Evolutionary conservation across 495 filamentous ascomycete species (phyloP).

Genomic region (Recurvomyces mirabilis): DNA sequence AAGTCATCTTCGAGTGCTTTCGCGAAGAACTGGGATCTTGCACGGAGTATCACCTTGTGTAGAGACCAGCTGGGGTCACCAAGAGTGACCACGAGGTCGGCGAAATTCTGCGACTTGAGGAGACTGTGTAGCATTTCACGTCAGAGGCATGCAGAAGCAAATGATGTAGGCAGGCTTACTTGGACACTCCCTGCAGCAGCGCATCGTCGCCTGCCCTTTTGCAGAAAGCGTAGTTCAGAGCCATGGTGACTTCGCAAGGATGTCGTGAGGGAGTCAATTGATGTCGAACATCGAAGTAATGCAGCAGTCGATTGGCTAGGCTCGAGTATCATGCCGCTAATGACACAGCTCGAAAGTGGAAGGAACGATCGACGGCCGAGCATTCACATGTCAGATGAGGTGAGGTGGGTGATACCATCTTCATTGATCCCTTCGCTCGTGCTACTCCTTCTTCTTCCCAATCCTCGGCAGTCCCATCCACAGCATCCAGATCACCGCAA

Average conservation of each 20-base stretch:
- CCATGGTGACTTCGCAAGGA: too few relatives aligned
- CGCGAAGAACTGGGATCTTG: conserved; percentile 3
- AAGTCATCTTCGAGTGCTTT: background rate
- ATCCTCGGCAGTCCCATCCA: conserved; percentile 36
- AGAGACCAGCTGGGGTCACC: background rate
- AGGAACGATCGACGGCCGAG: too few relatives aligned
- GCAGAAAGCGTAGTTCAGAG: too few relatives aligned
- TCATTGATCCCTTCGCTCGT: background rate
- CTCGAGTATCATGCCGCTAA: too few relatives aligned
- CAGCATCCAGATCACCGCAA: conserved; percentile 35
- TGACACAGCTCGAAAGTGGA: too few relatives aligned
- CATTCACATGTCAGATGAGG: too few relatives aligned
- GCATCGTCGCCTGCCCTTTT: too few relatives aligned
- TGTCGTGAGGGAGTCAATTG: too few relatives aligned
- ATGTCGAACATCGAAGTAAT: too few relatives aligned
- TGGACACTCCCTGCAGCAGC: background rate
- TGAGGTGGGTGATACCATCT: too few relatives aligned
- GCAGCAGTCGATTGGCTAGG: too few relatives aligned
- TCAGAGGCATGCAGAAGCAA: background rate
- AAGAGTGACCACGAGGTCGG: conserved; percentile 5
- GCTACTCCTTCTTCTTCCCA: conserved; percentile 27
- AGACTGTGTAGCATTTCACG: background rate
- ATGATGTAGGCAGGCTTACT: background rate
- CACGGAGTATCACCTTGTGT: conserved; percentile 4
- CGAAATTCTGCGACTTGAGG: background rate